Conservation (phyloP, 257 asterid genomes). For the Fraxinus americana region DNA sequence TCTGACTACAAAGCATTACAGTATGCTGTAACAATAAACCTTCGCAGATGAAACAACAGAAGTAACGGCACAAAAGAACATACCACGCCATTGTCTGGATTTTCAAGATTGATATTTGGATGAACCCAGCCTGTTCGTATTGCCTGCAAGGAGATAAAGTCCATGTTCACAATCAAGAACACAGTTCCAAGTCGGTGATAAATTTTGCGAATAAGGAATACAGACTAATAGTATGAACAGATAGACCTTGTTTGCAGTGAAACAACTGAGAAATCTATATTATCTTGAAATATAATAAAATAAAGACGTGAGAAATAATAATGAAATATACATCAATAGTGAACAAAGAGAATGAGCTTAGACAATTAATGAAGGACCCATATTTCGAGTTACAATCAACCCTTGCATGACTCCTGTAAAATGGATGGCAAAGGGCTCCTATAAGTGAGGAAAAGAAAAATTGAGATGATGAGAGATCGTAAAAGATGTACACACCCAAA, state of each 20-base stretch:
- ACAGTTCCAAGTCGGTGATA: background rate
- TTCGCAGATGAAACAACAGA: conserved; percentile 5
- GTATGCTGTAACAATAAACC: background rate
- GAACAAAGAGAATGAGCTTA: background rate
- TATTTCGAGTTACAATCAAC: background rate
- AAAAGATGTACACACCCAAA: background rate
- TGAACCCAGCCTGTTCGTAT: conserved; percentile 95
- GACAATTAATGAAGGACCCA: background rate
- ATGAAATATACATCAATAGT: background rate
- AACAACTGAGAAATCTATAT: background rate
- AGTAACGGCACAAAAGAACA: conserved; percentile 27
- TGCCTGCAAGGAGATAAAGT: conserved; percentile 57
- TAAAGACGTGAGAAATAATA: background rate
- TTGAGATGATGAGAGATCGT: background rate
- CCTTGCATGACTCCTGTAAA: background rate
- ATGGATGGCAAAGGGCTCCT: background rate
- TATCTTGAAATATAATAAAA: background rate
- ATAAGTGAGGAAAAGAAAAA: background rate
- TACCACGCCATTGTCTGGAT: conserved; percentile 95
- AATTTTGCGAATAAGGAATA: background rate
- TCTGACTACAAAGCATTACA: background rate
- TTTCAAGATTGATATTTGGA: conserved; percentile 94
- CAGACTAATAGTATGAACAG: background rate
- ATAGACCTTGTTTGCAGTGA: too few relatives aligned
- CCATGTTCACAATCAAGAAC: conserved; percentile 20